Evolutionary conservation across 495 filamentous ascomycete species (phyloP), one percentile per base, ranked within the genome.

Genomic region (Penicillium mononematosum): DNA sequence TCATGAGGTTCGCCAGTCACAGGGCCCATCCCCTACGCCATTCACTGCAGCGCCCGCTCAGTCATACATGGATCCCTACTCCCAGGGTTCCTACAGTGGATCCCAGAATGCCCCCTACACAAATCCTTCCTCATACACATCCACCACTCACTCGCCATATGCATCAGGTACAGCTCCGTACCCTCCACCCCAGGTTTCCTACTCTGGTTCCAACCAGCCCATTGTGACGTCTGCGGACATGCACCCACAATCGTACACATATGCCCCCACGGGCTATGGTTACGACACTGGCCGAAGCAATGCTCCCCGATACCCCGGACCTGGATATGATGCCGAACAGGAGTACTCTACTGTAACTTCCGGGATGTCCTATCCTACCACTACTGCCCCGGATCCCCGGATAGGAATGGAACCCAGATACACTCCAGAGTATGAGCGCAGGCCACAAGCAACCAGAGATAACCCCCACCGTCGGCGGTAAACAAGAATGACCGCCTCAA

Each of bases 321-420:
- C 75, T 48, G 74, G 71, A 55, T 78, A 78, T 76, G 74, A 79
- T 55, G 59, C 71, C 60, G 72, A 79, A 34, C 56, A 70, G 58
- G 76, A 79, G 43, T 78, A 77, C 58, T 70, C 76, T 54, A 69
- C 74, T 48, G 74, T 74, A 49, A 73, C 76, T 31, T 68, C 75
- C 48, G 74, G 71, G 63, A 78, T 77, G 56, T 61, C 66, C 44
- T 78, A 78, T 60, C 74, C 75, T 66, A 45, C 75, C 60, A 75
- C 74, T 49, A 71, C 75, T 64, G 75, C 73, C 66, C 69, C 74
- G 62, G 76, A 78, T 55, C 67, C 73, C 52, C 75, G 76, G 70
- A 74, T 78, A 72, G 72, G 70, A 75, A 76, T 78, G 74, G 76
- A 76, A 41, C 65, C 73, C 51, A 78, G 76, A 74, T 79, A 75